These are phyloP conservation scores for Phaeosphaeria sp. DNA, from an alignment of 2,329 filamentous ascomycete genomes.

Conservation along the genomic window DNA sequence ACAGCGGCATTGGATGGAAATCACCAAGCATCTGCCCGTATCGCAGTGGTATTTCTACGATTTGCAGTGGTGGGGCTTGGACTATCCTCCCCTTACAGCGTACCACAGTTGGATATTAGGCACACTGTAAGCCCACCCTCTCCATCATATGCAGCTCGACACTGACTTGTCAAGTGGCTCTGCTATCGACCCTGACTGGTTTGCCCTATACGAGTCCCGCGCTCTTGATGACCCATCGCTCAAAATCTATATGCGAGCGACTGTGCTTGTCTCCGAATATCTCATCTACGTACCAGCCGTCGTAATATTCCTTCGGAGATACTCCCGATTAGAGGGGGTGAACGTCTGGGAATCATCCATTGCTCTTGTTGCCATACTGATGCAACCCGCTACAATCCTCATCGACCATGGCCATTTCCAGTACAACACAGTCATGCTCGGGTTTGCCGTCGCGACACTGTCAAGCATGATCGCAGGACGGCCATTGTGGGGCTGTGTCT, in stretches of 20 bases:
- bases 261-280: slow-evolving; percentile 89
- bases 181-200: slow-evolving; percentile 83
- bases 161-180: slow-evolving; percentile 62
- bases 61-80: slow-evolving; percentile 94
- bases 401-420: slow-evolving; percentile 97
- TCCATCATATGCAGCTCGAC: not conserved
- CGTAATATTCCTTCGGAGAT: slow-evolving; percentile 84
- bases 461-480: slow-evolving; percentile 87
- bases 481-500: slow-evolving; percentile 86
- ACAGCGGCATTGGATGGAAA: slow-evolving; percentile 98
- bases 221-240: slow-evolving; percentile 78
- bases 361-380: slow-evolving; percentile 84
- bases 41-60: slow-evolving; percentile 99
- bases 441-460: slow-evolving; percentile 83
- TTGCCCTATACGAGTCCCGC: slow-evolving; percentile 81
- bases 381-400: slow-evolving; percentile 89
- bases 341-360: slow-evolving; percentile 83
- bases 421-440: slow-evolving; percentile 99
- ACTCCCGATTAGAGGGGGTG: slow-evolving; percentile 76
- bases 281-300: slow-evolving; percentile 85
- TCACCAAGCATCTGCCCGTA: slow-evolving; percentile 85
- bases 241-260: slow-evolving; percentile 95
- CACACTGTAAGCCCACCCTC: slow-evolving; percentile 64
- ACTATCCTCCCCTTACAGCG: slow-evolving; percentile 95
- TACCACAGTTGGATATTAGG: slow-evolving; percentile 98